Base-by-base conservation (phyloP, 2,329 filamentous ascomycete genomes). In the Clonostachys rosea region DNA sequence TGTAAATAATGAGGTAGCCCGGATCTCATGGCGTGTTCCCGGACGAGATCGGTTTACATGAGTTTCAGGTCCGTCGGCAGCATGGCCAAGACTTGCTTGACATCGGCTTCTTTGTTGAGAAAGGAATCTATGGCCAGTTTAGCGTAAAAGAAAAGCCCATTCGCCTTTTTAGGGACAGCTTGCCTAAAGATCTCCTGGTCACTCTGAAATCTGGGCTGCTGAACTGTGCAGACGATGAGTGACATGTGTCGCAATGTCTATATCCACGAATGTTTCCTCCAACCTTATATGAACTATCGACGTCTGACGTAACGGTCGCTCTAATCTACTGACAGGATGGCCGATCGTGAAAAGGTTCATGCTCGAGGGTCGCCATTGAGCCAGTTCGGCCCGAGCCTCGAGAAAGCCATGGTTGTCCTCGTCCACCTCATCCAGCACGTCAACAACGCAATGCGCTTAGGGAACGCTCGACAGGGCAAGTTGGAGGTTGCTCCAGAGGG, bases 301-400 rank as follows among this genome's bases (percentile, higher is more conserved):
- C 18, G 18, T 6, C 5, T 53, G 46, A 33, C 59, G 58, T 6
- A 75, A 52, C 2, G 54, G 49, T 0, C 30, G 40, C 49, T 73
- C 64, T 4, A 66, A 50, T 2, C 30, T 52, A 7, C 56, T 42
- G 3, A 64, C 52, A 2, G 67, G 69, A 1, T 72, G 68, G 49
- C 70, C 73, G 1, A 73, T 75, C 6, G 73, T 59, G 0, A 74
- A 20, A 0, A 75, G 50, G 47, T 74, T 76, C 48, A 73, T 55
- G 7, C 51, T 56, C 0, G 41, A 44, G 1, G 68, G 61, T 5
- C 49, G 52, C 53, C 56, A 60, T 6, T 56, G 16, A 16, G 16
- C 16, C 16, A 16, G 16, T 16, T 16, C 16, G 16, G 16, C 16
- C 16, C 16, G 16, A 16, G 16, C 16, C 16, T 16, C 16, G 16